Conservation (phyloP, 2,329 filamentous ascomycete genomes). For the Fusarium buxicola region DNA sequence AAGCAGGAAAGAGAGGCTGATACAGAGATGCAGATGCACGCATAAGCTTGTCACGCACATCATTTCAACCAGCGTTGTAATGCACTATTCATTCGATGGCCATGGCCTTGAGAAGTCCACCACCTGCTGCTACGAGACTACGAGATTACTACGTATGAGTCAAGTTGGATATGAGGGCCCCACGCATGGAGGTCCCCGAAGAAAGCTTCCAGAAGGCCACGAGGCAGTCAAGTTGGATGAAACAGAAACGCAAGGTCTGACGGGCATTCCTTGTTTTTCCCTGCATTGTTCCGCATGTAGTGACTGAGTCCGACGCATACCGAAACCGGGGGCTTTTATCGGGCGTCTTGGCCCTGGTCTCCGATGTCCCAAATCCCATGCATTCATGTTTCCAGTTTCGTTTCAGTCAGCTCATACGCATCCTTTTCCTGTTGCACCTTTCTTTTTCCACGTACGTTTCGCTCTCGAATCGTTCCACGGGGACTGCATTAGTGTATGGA, state of each 20-base stretch:
- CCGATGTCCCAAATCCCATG: conserved; percentile 1
- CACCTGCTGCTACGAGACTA: conserved; percentile 8
- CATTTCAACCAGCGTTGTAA: conserved; percentile 15
- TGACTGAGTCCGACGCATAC: conserved; percentile 1
- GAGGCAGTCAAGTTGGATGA: conserved; percentile 21
- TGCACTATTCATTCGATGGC: background rate
- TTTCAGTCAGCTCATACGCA: conserved; percentile 34
- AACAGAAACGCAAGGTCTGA: conserved; percentile 10
- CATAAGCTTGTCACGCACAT: conserved; percentile 24
- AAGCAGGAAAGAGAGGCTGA: background rate
- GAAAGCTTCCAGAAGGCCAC: conserved; percentile 37
- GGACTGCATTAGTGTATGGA: conserved; percentile 29
- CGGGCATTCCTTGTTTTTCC: background rate
- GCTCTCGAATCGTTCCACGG: conserved; percentile 39
- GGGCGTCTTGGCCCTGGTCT: background rate
- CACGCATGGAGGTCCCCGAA: conserved; percentile 21
- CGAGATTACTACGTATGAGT: too few species aligned
- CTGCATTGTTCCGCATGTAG: conserved; percentile 1
- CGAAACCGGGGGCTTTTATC: conserved; percentile 1
- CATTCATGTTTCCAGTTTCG: conserved; percentile 30
- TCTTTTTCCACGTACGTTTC: conserved; percentile 44
- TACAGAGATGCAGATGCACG: conserved; percentile 8
- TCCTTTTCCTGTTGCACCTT: conserved; percentile 18
- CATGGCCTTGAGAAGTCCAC: background rate
- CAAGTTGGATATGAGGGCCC: conserved; percentile 21